Percentiles rank a stretch among this genome's conserved stretches.
Conservation (phyloP, 2,329 filamentous ascomycete species). For the Cordyceps cateniannulata region DNA sequence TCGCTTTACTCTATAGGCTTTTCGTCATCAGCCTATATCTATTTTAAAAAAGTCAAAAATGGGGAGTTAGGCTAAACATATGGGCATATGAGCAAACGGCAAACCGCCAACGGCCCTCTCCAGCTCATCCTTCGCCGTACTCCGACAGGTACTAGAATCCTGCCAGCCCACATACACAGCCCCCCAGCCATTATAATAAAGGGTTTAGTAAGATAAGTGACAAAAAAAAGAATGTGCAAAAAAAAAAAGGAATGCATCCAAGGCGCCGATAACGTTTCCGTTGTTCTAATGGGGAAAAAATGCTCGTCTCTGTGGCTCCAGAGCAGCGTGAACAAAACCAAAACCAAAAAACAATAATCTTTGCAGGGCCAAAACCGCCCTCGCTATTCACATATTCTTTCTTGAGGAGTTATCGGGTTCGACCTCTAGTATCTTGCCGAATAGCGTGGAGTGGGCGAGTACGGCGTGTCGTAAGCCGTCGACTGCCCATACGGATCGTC, state of each 20-base stretch:
- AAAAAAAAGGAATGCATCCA: neutral
- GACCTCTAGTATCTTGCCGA: constrained; percentile 39
- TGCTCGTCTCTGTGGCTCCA: neutral
- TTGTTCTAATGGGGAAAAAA: neutral
- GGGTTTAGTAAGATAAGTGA: neutral
- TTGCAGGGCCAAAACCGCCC: neutral
- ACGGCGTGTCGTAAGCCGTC: constrained; percentile 46
- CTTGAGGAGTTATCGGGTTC: neutral
- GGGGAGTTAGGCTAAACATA: neutral
- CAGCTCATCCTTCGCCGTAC: neutral
- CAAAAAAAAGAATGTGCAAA: neutral
- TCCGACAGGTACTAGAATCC: neutral
- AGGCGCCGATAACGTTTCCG: neutral
- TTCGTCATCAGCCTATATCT: neutral
- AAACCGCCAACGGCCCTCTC: neutral
- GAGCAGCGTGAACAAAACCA: neutral
- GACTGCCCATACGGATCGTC: constrained; percentile 59
- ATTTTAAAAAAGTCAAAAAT: neutral
- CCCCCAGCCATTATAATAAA: neutral
- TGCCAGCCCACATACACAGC: neutral
- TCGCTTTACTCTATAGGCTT: neutral
- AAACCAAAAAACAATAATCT: neutral
- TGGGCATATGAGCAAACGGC: too few relatives aligned
- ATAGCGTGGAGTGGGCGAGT: constrained; percentile 39
- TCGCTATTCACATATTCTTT: constrained; percentile 7